Percentiles rank a stretch among this genome's conserved stretches.
Conservation (phyloP, 345 rosid genomes). For the Eucalyptus regnans region DNA sequence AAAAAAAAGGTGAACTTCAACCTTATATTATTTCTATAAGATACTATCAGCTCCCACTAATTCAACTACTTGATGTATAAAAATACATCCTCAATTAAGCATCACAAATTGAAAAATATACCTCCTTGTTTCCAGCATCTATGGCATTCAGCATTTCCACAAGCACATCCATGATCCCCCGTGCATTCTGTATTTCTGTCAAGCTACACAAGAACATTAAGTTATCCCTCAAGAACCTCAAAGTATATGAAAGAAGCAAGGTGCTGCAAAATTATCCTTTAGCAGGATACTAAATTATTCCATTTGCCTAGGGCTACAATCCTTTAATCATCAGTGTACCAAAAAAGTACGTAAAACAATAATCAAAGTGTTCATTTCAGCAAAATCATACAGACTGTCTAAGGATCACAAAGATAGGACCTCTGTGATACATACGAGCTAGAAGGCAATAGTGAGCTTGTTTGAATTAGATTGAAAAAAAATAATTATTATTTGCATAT, state of each 20-base stretch:
- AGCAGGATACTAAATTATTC: not conserved
- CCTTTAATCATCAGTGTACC: not conserved
- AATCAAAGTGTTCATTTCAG: not conserved
- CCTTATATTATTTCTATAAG: not conserved
- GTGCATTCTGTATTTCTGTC: conserved; percentile 97
- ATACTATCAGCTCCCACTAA: not conserved
- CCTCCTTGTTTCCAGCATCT: conserved; percentile 86
- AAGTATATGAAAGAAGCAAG: not conserved
- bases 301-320: not conserved
- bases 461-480: not conserved
- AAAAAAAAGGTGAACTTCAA: not conserved
- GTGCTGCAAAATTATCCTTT: not conserved
- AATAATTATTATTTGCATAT: not conserved
- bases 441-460: not conserved
- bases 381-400: not conserved
- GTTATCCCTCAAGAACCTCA: not conserved
- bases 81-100: not conserved
- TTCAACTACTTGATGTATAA: not conserved
- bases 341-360: not conserved
- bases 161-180: conserved; percentile 95
- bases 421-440: not conserved
- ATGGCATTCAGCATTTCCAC: conserved; percentile 91
- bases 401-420: not conserved
- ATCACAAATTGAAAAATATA: conserved; percentile 1
- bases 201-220: conserved; percentile 40